A percentile compares a stretch with the other conserved stretches of the same genome.
These are phyloP conservation scores for Paramecium biaurelia DNA, from an alignment of 73 alveolate genomes.

Conservation along the genomic window DNA sequence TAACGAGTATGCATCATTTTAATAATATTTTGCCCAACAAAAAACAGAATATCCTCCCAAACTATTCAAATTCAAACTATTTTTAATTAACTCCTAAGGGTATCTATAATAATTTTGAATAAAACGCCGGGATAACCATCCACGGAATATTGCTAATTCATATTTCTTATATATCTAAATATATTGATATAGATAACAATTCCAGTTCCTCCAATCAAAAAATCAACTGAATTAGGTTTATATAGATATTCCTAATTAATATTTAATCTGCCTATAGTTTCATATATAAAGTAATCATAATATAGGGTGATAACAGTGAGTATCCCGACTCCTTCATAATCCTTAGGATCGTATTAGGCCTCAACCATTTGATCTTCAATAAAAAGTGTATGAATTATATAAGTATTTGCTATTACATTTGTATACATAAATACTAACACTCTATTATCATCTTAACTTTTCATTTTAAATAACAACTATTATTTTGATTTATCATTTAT, in stretches of 20 bases:
- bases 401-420: background rate
- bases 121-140: background rate
- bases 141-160: background rate
- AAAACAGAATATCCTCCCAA: background rate
- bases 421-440: background rate
- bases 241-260: too few relatives aligned
- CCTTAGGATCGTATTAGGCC: background rate
- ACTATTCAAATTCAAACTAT: background rate
- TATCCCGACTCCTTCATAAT: background rate
- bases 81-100: background rate
- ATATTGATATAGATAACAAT: too few relatives aligned
- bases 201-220: too few relatives aligned
- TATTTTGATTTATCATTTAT: background rate
- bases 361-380: background rate
- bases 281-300: background rate
- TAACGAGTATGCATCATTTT: background rate
- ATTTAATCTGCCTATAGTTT: background rate
- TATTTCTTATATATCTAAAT: too few relatives aligned
- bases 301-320: background rate
- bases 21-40: background rate
- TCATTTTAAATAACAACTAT: background rate
- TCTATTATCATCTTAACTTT: background rate
- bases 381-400: background rate
- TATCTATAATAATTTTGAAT: background rate
- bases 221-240: too few relatives aligned